Percentiles rank a stretch among this genome's conserved stretches.
Conservation (phyloP, 169 alveolate species). For the Plasmodium sp. region DNA sequence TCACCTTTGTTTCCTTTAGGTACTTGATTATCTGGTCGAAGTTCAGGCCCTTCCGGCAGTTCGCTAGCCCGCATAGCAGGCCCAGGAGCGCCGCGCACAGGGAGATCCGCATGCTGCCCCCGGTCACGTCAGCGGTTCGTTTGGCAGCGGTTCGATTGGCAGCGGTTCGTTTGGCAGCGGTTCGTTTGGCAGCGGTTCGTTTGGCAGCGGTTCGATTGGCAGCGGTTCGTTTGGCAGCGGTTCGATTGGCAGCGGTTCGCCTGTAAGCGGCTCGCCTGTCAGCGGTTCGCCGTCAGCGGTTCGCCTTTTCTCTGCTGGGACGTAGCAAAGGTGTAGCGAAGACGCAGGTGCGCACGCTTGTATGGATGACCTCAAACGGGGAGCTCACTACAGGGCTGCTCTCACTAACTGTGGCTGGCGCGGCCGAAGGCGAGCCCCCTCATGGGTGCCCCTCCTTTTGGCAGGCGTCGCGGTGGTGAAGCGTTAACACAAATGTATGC, state of each 20-base stretch:
- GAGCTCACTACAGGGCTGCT: neutral
- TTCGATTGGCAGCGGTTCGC: no score
- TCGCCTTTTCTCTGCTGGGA: no score
- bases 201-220: no score
- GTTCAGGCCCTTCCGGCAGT: neutral
- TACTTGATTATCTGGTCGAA: slow-evolving; percentile 35
- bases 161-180: neutral
- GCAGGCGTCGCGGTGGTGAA: neutral
- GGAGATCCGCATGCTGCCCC: slow-evolving; percentile 2
- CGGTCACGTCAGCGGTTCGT: neutral
- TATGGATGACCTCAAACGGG: neutral
- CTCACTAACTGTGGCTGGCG: neutral
- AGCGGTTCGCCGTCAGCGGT: neutral
- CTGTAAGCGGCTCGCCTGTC: no score
- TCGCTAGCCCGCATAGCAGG: neutral
- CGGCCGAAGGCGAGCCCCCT: neutral
- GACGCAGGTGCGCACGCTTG: neutral
- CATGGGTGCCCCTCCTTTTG: neutral
- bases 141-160: no score
- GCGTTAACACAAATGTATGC: neutral
- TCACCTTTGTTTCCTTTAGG: slow-evolving; percentile 29
- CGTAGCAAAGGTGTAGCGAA: neutral
- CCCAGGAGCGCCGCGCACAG: neutral
- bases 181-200: no score
- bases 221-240: neutral